Evolutionary conservation across 257 asterid species (phyloP).

Genomic region (Avicennia marina): DNA sequence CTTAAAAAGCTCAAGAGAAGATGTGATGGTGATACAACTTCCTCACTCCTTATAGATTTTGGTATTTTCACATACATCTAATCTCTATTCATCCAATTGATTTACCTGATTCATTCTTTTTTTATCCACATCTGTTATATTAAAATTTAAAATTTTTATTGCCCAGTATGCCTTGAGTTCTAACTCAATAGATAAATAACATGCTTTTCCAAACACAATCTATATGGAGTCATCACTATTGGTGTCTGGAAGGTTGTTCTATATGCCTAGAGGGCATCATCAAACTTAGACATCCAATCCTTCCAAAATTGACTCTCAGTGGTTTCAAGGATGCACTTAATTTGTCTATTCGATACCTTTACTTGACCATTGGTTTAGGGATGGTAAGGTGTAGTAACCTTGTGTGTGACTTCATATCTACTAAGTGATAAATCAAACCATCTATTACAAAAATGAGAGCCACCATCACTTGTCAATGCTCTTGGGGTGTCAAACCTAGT

Average conservation of each 20-base stretch:
- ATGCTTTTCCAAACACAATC: background rate
- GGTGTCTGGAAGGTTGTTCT: background rate
- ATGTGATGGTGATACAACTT: no score
- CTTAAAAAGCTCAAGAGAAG: no score
- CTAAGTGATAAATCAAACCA: background rate
- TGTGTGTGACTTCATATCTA: background rate
- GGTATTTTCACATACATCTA: no score
- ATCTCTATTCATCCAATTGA: no score
- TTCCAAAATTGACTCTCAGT: background rate
- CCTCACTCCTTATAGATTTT: no score
- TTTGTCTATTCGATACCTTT: background rate
- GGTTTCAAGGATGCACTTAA: background rate
- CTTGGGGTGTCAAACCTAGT: background rate
- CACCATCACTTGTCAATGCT: background rate
- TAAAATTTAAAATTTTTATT: background rate
- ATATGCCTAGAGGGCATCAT: background rate
- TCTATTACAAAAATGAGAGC: background rate
- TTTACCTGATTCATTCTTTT: no score
- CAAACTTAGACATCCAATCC: background rate
- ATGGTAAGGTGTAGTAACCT: background rate
- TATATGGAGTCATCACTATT: background rate
- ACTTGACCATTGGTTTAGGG: no score
- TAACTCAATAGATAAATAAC: background rate
- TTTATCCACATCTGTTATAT: no score
- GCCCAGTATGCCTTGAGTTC: slow-evolving; percentile 1